Evolutionary conservation across 352 stramenopile species (phyloP).

Genomic region (Globisporangium barbulae): DNA sequence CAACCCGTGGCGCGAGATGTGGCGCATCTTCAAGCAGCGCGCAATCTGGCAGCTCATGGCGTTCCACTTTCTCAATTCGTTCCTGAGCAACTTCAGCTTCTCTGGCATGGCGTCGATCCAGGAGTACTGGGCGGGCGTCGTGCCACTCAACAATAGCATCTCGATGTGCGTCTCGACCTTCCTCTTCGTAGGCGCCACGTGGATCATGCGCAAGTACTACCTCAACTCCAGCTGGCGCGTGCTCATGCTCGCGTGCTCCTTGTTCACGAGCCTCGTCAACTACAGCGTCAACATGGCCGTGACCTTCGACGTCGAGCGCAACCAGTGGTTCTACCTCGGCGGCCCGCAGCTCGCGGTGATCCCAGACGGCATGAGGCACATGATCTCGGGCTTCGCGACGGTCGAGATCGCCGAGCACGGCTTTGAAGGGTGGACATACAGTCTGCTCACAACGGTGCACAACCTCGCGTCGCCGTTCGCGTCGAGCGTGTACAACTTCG

Average conservation of each 20-base stretch:
- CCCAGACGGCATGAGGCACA: conserved; percentile 56
- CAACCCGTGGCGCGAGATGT: conserved; percentile 55
- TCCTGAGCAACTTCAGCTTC: conserved; percentile 57
- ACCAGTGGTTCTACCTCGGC: conserved; percentile 69
- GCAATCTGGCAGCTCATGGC: conserved; percentile 69
- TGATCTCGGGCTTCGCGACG: conserved; percentile 57
- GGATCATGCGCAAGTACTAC: conserved; percentile 57
- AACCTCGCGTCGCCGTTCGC: conserved; percentile 59
- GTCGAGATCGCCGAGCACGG: conserved; percentile 73
- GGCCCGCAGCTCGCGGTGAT: conserved; percentile 53
- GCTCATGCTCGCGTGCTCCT: conserved; percentile 44
- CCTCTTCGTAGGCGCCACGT: conserved; percentile 46
- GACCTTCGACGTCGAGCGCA: conserved; percentile 59
- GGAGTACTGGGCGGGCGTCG: conserved; percentile 57
- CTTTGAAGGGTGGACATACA: conserved; percentile 65
- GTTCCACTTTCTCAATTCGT: conserved; percentile 65
- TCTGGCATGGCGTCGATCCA: conserved; percentile 49
- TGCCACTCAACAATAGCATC: conserved; percentile 54
- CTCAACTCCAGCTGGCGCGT: conserved; percentile 56
- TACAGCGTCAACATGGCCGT: conserved; percentile 41
- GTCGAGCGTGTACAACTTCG: conserved; percentile 45
- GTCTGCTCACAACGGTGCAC: conserved; percentile 62
- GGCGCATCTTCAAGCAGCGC: conserved; percentile 64
- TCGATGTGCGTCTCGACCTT: conserved; percentile 45
- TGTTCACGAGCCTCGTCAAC: conserved; percentile 47